These are phyloP conservation scores for Endogone sp. DNA, from an alignment of 192 early-diverging fungal species.

Conservation along the genomic window DNA sequence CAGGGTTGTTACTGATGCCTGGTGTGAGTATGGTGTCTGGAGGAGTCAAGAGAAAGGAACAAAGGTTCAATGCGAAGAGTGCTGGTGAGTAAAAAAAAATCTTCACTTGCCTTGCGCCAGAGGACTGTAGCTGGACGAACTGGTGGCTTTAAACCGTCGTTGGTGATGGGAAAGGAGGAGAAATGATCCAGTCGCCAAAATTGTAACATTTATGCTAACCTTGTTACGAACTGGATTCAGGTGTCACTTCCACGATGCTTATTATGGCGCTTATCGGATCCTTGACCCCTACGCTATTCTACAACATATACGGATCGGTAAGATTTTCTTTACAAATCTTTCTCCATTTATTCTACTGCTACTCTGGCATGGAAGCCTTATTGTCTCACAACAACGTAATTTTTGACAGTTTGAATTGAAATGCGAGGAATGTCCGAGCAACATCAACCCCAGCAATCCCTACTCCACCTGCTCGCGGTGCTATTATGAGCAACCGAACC, in stretches of 20 bases:
- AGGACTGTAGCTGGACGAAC: not conserved
- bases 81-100: constrained; percentile 51
- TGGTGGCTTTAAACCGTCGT: no score
- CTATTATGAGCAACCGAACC: constrained; percentile 55
- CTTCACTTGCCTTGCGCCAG: not conserved
- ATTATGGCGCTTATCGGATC: constrained; percentile 91
- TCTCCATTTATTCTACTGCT: not conserved
- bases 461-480: constrained; percentile 65
- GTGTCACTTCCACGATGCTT: constrained; percentile 93
- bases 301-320: constrained; percentile 78
- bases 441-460: no score
- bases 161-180: no score
- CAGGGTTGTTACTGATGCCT: constrained; percentile 86
- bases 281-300: constrained; percentile 93
- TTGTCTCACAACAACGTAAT: no score
- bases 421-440: constrained; percentile 45
- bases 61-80: constrained; percentile 91
- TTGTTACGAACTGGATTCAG: constrained; percentile 17
- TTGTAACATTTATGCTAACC: no score
- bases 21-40: constrained; percentile 93
- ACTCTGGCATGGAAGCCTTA: no score
- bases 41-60: constrained; percentile 86
- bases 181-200: no score
- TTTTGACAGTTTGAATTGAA: constrained; percentile 44
- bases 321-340: not conserved